Base-by-base conservation (phyloP, 129 eudicot genomes). In the Cynara cardunculus region DNA sequence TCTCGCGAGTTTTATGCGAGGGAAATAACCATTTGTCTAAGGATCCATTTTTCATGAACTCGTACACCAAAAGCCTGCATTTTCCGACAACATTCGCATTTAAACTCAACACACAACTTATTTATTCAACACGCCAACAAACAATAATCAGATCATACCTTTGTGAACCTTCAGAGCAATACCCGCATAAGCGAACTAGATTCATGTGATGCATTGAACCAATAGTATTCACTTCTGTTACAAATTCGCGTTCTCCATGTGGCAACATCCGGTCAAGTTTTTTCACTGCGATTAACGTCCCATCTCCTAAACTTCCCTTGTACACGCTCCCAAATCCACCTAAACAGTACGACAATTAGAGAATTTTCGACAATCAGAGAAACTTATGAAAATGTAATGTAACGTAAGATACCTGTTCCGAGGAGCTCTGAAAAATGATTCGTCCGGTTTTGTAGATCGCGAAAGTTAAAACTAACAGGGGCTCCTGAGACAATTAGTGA, bases 241-340 rank as follows among this genome's bases (percentile, higher is more conserved):
- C 83, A 49, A 96, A 96, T 84, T 96, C 98, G 28, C 80, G 87
- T 81, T 96, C 92, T 64, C 99, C 99, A 1, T 96, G 99, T 35
- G 99, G 98, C 75, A 95, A 78, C 73, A 91, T 80, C 39, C 87
- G 78, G 84, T 92, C 99, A 6, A 96, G 98, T 82, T 89, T 93
- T 79, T 96, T 93, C 25, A 96, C 98, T 18, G 99, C 99, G 19
- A 96, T 80, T 53, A 91, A 75, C 8, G 92, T 87, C 59, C 95
- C 97, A 72, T 96, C 97, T 68, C 89, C 90, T 35, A 96, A 87
- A 78, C 59, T 87, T 78, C 99, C 99, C 86, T 91, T 96, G 90
- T 89, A 96, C 21, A 96, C 98, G n/a, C 98, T 93, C 9, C 98
- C 99, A 82, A 93, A 96, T 53, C 99, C 98, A 84, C 99, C 99